Conservation (phyloP, 495 filamentous ascomycete species). For the Daldinia caldariorum region DNA sequence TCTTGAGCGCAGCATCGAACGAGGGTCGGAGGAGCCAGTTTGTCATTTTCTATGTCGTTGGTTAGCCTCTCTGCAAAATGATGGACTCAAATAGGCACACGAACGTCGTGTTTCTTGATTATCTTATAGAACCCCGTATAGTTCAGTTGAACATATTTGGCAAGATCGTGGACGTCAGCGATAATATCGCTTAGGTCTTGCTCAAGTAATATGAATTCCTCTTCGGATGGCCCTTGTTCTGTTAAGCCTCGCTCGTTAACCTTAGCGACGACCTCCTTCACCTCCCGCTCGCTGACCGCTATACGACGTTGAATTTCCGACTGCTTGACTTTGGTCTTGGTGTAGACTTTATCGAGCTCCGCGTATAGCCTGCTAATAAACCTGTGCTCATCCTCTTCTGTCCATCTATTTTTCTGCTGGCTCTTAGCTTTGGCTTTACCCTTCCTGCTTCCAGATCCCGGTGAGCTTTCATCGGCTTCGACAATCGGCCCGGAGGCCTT, state of each 20-base stretch:
- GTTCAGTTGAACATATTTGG: slow-evolving; percentile 98
- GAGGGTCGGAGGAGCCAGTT: slow-evolving; percentile 92
- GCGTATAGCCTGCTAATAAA: slow-evolving; percentile 88
- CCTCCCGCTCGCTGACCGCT: slow-evolving; percentile 83
- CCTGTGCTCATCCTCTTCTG: slow-evolving; percentile 86
- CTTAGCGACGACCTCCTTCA: slow-evolving; percentile 82
- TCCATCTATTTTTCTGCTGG: slow-evolving; percentile 71
- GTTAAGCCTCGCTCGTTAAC: slow-evolving; percentile 66
- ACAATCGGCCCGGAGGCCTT: slow-evolving; percentile 66
- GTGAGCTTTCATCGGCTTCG: slow-evolving; percentile 28
- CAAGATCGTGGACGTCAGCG: slow-evolving; percentile 97
- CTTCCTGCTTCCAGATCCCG: slow-evolving; percentile 35
- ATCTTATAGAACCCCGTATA: slow-evolving; percentile 99
- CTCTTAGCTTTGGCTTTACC: slow-evolving; percentile 65
- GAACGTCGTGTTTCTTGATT: slow-evolving; percentile 98
- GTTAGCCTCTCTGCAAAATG: slow-evolving; percentile 42
- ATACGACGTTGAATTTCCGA: slow-evolving; percentile 93
- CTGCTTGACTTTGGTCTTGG: slow-evolving; percentile 94
- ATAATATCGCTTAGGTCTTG: slow-evolving; percentile 97
- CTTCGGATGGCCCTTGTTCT: slow-evolving; percentile 75
- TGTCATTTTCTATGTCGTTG: slow-evolving; percentile 79
- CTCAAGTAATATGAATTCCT: slow-evolving; percentile 93
- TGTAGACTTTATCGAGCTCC: slow-evolving; percentile 96
- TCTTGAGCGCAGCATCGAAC: slow-evolving; percentile 90
- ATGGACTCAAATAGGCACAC: slow-evolving; percentile 46